Evolutionary conservation across 495 filamentous ascomycete genomes (phyloP), one percentile per base, ranked within the genome.

Genomic region (Penicillium lagena): DNA sequence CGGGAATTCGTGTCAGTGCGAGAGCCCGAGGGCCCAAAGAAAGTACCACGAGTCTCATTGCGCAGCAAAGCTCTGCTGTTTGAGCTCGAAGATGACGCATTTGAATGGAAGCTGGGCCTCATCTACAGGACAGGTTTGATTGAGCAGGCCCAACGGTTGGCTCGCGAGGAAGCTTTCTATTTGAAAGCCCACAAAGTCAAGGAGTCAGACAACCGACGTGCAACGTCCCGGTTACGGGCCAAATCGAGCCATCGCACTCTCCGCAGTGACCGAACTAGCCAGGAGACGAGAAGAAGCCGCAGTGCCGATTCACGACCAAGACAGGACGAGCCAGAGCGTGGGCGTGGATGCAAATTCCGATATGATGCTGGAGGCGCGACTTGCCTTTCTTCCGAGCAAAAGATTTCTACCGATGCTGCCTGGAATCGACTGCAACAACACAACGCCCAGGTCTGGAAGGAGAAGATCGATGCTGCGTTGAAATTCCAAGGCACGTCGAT

Each of bases 101-200:
- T 99, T 56, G 93, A 99, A 59, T 96, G 90, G 85, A 96, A 96
- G 56, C 74, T 99, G 14, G 87, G 89, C 1, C 78, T 83, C 51
- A 99, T 97, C 38, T 97, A 97, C 54, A 82, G 91, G 7, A 77
- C 84, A 14, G 93, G 94, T 2, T 68, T 95, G 15, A 70, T 89
- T 39, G 93, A 99, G 55, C 89, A 96, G 65, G 78, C 81, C 57
- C 91, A 96, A 57, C 79, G 93, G 11, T 67, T 90, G 46, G 91
- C 90, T 10, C 78, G 93, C 17, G 89, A 95, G 64, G 88, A 95
- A 35, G 91, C 93, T 0, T 97, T 90, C 66, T 65, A 79, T 7
- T 67, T 94, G 37, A 99, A 99, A 54, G 75, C 84, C 7, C 90
- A 88, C 51, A 90, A 85, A 56, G 79, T 99, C 34, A 83, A 85